A percentile compares a stretch with the other conserved stretches of the same genome.
Evolutionary conservation across 202 grass and related monocot genomes (phyloP).

Genomic region (Eragrostis tef): DNA sequence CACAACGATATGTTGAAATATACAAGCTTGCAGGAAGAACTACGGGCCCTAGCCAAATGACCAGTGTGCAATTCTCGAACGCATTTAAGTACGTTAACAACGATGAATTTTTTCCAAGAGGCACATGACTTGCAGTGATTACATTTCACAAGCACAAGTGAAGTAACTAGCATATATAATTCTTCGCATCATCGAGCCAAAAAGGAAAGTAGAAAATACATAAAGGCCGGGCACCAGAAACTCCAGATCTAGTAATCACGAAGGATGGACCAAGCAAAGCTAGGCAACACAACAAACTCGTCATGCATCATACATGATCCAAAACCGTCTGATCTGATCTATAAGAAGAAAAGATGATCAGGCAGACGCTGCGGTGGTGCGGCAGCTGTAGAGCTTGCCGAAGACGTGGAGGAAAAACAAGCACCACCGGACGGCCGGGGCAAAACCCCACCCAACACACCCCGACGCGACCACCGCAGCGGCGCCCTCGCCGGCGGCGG

Average conservation of each 20-base stretch:
- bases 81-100: not conserved
- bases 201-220: not conserved
- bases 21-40: not conserved
- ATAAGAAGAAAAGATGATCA: conserved; percentile 23
- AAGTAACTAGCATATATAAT: conserved; percentile 35
- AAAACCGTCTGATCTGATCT: conserved; percentile 33
- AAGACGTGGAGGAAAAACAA: conserved; percentile 67
- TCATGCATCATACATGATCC: conserved; percentile 4
- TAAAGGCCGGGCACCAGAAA: conserved; percentile 39
- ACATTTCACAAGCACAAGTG: not conserved
- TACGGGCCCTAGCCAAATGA: too few species aligned
- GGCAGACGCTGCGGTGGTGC: conserved; percentile 56
- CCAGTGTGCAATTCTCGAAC: not conserved
- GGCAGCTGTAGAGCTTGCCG: conserved; percentile 91
- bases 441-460: too few species aligned
- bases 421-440: too few species aligned
- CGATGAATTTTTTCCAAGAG: not conserved
- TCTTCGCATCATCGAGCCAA: not conserved
- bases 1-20: not conserved
- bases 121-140: not conserved
- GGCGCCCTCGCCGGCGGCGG: too few species aligned
- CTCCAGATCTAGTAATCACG: conserved; percentile 23
- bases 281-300: not conserved
- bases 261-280: not conserved
- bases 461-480: too few species aligned